Conservation (phyloP, 2,329 filamentous ascomycete genomes). For the Berkeleyomyces rouxiae region DNA sequence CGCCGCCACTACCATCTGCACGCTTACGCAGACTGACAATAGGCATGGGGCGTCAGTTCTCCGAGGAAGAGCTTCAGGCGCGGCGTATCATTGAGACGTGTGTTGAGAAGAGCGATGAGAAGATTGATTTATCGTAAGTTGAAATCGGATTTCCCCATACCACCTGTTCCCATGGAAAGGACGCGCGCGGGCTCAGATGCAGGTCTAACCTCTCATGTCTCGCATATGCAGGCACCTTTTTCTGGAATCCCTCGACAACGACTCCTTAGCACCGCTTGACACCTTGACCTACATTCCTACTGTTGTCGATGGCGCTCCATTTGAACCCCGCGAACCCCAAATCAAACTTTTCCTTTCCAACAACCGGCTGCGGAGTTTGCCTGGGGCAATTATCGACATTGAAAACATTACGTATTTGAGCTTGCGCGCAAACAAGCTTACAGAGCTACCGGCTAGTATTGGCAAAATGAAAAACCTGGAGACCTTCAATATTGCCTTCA, state of each 20-base stretch:
- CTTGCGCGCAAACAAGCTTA: slow-evolving; percentile 46
- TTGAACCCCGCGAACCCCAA: slow-evolving; percentile 39
- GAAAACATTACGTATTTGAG: slow-evolving; percentile 47
- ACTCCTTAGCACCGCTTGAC: slow-evolving; percentile 38
- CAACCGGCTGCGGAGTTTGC: slow-evolving; percentile 41
- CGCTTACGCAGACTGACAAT: slow-evolving; percentile 1
- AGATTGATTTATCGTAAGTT: slow-evolving; percentile 44
- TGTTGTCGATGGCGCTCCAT: slow-evolving; percentile 39
- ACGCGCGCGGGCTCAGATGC: background rate
- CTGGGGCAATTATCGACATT: slow-evolving; percentile 44
- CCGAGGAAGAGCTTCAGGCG: slow-evolving; percentile 28
- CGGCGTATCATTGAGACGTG: slow-evolving; percentile 32
- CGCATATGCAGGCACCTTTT: slow-evolving; percentile 23
- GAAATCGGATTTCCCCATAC: background rate
- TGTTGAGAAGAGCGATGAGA: slow-evolving; percentile 41
- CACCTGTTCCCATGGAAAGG: background rate
- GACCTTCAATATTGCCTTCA: slow-evolving; percentile 50
- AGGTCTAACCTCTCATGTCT: slow-evolving; percentile 9
- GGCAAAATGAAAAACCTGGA: slow-evolving; percentile 39
- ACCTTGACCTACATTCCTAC: slow-evolving; percentile 37
- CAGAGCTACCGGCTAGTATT: slow-evolving; percentile 43
- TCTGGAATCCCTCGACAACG: slow-evolving; percentile 37
- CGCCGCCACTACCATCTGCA: background rate
- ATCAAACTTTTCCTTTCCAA: slow-evolving; percentile 44
- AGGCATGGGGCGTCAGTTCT: slow-evolving; percentile 16